Evolutionary conservation across 192 early-diverging fungal species (phyloP).

Genomic region (Dissophora ornata): DNA sequence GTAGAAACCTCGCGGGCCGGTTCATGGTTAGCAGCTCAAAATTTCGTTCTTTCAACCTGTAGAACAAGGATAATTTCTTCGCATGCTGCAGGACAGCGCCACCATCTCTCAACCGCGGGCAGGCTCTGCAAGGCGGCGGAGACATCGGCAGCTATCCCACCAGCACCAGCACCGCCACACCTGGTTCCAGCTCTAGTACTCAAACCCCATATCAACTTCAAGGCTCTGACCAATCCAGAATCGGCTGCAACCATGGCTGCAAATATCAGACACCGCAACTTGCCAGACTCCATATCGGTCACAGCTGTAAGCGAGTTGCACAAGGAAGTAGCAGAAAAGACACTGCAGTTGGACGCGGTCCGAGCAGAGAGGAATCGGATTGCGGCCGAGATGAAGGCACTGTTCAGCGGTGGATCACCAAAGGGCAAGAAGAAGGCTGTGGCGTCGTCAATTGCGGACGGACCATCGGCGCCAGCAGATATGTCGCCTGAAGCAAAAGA

Average conservation of each 20-base stretch:
- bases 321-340: constrained; percentile 51
- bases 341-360: constrained; percentile 57
- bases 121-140: not conserved
- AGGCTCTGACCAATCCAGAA: constrained; percentile 60
- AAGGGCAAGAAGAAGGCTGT: constrained; percentile 15
- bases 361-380: constrained; percentile 63
- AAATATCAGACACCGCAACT: constrained; percentile 67
- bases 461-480: not conserved
- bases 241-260: constrained; percentile 54
- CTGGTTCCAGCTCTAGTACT: constrained; percentile 27
- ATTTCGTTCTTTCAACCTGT: not conserved
- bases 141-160: not conserved
- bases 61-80: not conserved
- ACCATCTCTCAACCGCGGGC: not conserved
- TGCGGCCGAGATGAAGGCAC: constrained; percentile 38
- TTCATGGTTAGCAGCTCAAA: not conserved
- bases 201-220: constrained; percentile 69
- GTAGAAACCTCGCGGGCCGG: not conserved
- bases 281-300: constrained; percentile 59
- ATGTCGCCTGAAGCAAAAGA: constrained; percentile 17
- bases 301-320: constrained; percentile 61
- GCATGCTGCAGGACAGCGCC: not conserved
- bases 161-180: not conserved
- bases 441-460: not conserved
- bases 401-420: constrained; percentile 15